A percentile compares a stretch with the other conserved stretches of the same genome.
phyloP scores from a whole-genome alignment of 2,329 filamentous ascomycete genomes.

The Echinosphaeria canescens region DNA sequence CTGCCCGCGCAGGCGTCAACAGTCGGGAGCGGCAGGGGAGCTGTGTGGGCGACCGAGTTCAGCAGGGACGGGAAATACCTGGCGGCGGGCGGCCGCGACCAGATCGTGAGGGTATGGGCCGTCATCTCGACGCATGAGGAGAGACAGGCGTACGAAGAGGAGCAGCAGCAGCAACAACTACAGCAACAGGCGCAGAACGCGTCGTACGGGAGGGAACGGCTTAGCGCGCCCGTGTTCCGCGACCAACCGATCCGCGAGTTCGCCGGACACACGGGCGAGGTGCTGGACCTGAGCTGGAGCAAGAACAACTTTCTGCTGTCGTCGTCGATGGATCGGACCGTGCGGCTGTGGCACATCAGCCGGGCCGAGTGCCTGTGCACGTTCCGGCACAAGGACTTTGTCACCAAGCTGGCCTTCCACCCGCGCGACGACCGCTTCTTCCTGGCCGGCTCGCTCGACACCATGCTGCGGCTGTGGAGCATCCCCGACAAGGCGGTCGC shows the following conservation, averaged over 20 bases:
- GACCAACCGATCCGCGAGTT: conserved; percentile 63
- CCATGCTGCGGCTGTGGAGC: conserved; percentile 78
- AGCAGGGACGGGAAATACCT: conserved; percentile 82
- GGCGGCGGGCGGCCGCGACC: conserved; percentile 81
- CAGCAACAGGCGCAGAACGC: conserved; percentile 42
- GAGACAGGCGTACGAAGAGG: conserved; percentile 48
- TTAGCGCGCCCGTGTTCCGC: conserved; percentile 82
- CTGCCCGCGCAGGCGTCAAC: conserved; percentile 9
- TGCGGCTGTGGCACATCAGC: conserved; percentile 81
- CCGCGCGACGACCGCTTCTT: conserved; percentile 94
- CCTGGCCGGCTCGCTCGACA: conserved; percentile 78
- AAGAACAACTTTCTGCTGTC: conserved; percentile 97
- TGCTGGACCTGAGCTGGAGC: conserved; percentile 91
- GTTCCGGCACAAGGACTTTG: conserved; percentile 88
- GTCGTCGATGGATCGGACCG: conserved; percentile 95
- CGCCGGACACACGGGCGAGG: conserved; percentile 61
- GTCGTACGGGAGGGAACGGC: conserved; percentile 27
- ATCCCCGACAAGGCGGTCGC: conserved; percentile 93
- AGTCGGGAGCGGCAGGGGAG: conserved; percentile 32
- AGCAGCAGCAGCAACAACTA: conserved; percentile 57
- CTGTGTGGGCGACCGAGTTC: conserved; percentile 85
- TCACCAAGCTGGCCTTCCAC: conserved; percentile 88
- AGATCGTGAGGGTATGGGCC: conserved; percentile 68
- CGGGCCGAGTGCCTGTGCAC: conserved; percentile 73
- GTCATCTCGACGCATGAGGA: conserved; percentile 72